phyloP scores from a whole-genome alignment of 176 grass and related monocot species.

The Avena atlantica region DNA sequence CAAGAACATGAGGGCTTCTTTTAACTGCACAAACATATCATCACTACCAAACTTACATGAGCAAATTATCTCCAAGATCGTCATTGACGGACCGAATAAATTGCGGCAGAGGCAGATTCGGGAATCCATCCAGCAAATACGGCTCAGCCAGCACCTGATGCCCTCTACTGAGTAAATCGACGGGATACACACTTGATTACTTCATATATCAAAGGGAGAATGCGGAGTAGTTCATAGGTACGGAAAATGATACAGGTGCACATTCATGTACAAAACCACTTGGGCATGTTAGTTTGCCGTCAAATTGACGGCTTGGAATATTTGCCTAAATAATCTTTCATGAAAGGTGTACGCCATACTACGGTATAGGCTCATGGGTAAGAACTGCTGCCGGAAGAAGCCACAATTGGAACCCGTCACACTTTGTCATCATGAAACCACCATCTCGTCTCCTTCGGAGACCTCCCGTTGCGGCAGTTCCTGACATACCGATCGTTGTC shows the following conservation, averaged over 20 bases:
- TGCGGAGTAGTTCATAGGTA: not conserved
- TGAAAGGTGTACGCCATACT: constrained; percentile 15
- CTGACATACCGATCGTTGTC: constrained; percentile 92
- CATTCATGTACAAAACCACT: constrained; percentile 59
- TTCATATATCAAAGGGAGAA: constrained; percentile 42
- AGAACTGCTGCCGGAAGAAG: not conserved
- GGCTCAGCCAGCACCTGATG: not conserved
- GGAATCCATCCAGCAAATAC: constrained; percentile 1
- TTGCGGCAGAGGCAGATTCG: not conserved
- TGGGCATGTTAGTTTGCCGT: constrained; percentile 34
- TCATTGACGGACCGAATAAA: not conserved
- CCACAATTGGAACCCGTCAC: constrained; percentile 37
- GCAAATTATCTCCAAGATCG: not conserved
- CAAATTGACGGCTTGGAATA: constrained; percentile 47
- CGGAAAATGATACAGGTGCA: constrained; percentile 17
- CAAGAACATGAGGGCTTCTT: too few species aligned
- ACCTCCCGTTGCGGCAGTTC: constrained; percentile 83
- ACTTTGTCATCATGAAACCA: constrained; percentile 93
- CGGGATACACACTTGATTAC: constrained; percentile 32
- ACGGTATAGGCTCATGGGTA: constrained; percentile 30
- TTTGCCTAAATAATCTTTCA: constrained; percentile 51
- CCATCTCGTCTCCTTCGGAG: constrained; percentile 88
- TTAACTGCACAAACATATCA: too few species aligned
- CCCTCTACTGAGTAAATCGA: not conserved
- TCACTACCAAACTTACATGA: too few species aligned